Conservation (phyloP, 2,329 filamentous ascomycete genomes). For the Scolecobasidium constrictum region DNA sequence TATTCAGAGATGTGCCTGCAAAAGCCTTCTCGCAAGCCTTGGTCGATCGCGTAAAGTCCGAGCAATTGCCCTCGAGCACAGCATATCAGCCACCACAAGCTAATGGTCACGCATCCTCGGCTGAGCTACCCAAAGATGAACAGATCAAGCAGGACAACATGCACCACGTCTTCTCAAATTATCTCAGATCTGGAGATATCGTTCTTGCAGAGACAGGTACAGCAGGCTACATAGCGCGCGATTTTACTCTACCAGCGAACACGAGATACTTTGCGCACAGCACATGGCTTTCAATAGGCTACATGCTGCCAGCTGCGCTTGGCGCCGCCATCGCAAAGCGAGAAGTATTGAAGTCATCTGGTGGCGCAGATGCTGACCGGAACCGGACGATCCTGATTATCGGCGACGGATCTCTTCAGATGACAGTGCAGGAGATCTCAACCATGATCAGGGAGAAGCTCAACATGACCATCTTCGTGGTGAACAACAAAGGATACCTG, state of each 20-base stretch:
- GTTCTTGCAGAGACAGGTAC: conserved; percentile 33
- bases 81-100: conserved; percentile 38
- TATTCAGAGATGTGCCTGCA: conserved; percentile 20
- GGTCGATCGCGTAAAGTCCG: conserved; percentile 37
- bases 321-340: conserved; percentile 36
- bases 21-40: conserved; percentile 9
- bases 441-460: conserved; percentile 43
- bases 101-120: conserved; percentile 29
- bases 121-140: background rate
- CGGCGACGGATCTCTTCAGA: conserved; percentile 54
- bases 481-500: conserved; percentile 38
- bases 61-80: background rate
- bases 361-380: conserved; percentile 4
- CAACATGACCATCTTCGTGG: conserved; percentile 28
- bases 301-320: conserved; percentile 29
- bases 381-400: conserved; percentile 45
- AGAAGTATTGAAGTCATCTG: conserved; percentile 26
- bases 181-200: conserved; percentile 26
- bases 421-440: conserved; percentile 55
- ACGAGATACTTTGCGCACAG: conserved; percentile 26
- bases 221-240: conserved; percentile 20
- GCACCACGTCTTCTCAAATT: conserved; percentile 12
- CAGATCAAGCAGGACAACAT: background rate
- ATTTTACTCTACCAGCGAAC: background rate
- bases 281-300: conserved; percentile 35